A percentile compares a stretch with the other conserved stretches of the same genome.
Evolutionary conservation across 2,329 filamentous ascomycete genomes (phyloP).

Genomic region (Zasmidium cellare): DNA sequence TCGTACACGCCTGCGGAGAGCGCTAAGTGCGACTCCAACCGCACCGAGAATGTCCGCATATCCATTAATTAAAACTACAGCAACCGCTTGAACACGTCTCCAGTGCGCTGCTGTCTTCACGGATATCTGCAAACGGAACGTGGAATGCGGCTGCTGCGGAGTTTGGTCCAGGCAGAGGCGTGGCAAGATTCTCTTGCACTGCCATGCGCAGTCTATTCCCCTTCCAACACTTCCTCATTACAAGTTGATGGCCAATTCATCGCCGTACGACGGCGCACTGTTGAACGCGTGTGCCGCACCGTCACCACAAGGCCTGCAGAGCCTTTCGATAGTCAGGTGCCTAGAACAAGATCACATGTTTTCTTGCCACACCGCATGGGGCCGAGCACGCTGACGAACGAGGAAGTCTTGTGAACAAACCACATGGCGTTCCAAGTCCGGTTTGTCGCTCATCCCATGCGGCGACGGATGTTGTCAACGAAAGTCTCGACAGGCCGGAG

Average conservation of each 20-base stretch:
- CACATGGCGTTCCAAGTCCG: too few species aligned
- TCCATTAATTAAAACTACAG: background rate
- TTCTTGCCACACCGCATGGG: background rate
- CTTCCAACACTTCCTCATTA: background rate
- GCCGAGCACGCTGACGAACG: background rate
- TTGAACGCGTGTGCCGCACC: background rate
- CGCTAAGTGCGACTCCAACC: background rate
- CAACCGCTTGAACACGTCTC: background rate
- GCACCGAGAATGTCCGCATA: background rate
- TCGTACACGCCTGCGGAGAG: background rate
- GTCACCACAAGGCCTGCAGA: conserved; percentile 1
- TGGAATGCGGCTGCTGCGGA: background rate
- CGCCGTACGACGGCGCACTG: background rate
- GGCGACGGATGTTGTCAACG: background rate
- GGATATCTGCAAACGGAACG: background rate
- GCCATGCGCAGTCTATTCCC: background rate
- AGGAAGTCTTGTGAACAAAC: background rate
- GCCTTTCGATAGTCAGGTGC: conserved; percentile 5
- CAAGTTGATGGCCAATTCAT: background rate
- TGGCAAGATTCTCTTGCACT: background rate
- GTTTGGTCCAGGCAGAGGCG: background rate
- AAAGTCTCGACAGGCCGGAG: background rate
- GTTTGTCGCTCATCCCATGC: background rate
- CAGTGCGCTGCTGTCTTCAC: background rate
- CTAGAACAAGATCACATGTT: background rate